Percentiles rank a stretch among this genome's conserved stretches.
These are phyloP conservation scores for Podila clonocystis DNA, from an alignment of 192 early-diverging fungal species.

Conservation along the genomic window DNA sequence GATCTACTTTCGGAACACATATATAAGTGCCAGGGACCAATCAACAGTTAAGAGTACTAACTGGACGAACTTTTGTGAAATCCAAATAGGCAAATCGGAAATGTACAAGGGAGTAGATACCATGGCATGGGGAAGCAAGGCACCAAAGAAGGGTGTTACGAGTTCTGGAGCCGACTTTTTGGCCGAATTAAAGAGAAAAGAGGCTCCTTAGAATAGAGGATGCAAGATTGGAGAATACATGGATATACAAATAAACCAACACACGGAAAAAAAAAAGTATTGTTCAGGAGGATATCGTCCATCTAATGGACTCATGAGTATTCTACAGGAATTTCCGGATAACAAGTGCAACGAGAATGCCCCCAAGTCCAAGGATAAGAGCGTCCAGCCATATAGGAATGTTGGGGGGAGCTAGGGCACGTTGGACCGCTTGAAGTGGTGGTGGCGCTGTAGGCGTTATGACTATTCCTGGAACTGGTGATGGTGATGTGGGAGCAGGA, in stretches of 20 bases:
- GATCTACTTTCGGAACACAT: neutral
- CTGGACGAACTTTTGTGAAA: too few relatives aligned
- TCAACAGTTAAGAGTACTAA: too few relatives aligned
- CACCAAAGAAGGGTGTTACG: conserved; percentile 25
- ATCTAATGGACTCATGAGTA: too few relatives aligned
- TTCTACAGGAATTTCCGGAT: conserved; percentile 23
- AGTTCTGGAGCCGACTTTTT: conserved; percentile 42
- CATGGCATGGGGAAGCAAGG: conserved; percentile 39
- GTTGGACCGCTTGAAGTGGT: too few relatives aligned
- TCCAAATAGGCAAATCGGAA: conserved; percentile 26
- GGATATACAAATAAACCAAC: neutral
- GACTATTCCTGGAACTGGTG: too few relatives aligned
- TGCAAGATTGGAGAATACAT: neutral
- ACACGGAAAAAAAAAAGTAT: neutral
- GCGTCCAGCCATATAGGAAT: conserved; percentile 49
- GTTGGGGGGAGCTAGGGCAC: neutral
- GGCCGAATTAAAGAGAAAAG: conserved; percentile 37
- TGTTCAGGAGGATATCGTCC: too few relatives aligned
- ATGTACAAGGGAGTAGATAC: conserved; percentile 47
- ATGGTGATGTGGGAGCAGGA: too few relatives aligned
- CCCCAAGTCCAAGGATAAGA: conserved; percentile 39
- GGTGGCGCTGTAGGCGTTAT: too few relatives aligned
- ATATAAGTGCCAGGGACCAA: neutral
- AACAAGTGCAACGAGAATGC: conserved; percentile 31
- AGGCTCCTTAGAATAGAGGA: conserved; percentile 8